Evolutionary conservation across 2,329 filamentous ascomycete genomes (phyloP).

Genomic region (Phialophora chinensis): DNA sequence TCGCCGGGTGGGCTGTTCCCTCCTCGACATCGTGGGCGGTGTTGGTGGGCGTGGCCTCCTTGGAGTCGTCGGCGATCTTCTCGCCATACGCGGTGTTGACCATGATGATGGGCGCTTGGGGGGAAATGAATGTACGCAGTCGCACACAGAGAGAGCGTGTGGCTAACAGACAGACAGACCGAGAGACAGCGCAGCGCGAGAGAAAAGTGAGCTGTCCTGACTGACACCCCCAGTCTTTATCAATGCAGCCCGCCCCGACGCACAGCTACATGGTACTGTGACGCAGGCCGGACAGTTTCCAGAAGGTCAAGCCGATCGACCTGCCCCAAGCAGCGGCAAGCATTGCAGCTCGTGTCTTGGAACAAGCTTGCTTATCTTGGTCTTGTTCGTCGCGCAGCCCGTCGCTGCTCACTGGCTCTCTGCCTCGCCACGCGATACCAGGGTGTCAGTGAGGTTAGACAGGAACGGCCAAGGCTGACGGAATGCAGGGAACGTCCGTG

Average conservation of each 20-base stretch:
- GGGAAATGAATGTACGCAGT: not conserved
- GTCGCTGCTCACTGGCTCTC: not conserved
- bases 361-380: constrained; percentile 7
- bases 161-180: not conserved
- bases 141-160: not conserved
- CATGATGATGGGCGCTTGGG: constrained; percentile 21
- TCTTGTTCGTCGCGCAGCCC: not conserved
- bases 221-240: not conserved
- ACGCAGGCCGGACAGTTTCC: not conserved
- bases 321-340: constrained; percentile 1
- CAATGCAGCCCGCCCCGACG: not conserved
- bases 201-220: not conserved
- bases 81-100: constrained; percentile 20
- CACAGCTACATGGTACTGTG: not conserved
- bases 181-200: not conserved
- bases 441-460: not conserved
- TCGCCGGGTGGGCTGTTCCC: constrained; percentile 12
- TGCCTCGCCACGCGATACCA: not conserved
- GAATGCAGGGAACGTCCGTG: not conserved
- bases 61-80: constrained; percentile 9
- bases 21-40: constrained; percentile 25
- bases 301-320: constrained; percentile 4
- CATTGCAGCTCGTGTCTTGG: constrained; percentile 2
- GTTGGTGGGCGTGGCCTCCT: constrained; percentile 8
- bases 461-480: constrained; percentile 1